phyloP scores from a whole-genome alignment of 148 eudicot genomes.

The Heliamphora exappendiculata region DNA sequence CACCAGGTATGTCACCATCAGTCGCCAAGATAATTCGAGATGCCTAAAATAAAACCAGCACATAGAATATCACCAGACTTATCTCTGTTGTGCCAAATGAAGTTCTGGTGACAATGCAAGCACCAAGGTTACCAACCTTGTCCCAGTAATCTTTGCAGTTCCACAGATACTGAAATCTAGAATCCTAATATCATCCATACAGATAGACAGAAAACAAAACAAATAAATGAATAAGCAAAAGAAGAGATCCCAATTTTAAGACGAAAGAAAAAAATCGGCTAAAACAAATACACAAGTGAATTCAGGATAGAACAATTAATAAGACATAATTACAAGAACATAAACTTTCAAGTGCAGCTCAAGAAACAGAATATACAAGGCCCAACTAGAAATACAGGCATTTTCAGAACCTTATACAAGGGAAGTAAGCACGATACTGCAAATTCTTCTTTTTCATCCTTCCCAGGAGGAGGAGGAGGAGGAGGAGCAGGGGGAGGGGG shows the following conservation, averaged over 20 bases:
- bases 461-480: no score
- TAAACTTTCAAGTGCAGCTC: neutral
- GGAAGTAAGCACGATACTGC: neutral
- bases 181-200: slow-evolving; percentile 24
- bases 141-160: slow-evolving; percentile 50
- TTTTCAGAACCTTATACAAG: neutral
- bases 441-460: neutral
- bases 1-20: slow-evolving; percentile 46
- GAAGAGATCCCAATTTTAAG: neutral
- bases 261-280: neutral
- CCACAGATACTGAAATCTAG: slow-evolving; percentile 36
- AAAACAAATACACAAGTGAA: neutral
- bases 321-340: neutral
- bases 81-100: neutral
- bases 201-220: neutral
- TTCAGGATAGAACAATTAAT: neutral
- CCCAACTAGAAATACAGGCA: neutral
- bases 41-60: slow-evolving; percentile 19
- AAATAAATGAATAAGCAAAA: neutral
- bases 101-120: neutral
- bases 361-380: neutral
- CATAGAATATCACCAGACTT: neutral
- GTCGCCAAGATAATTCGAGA: slow-evolving; percentile 48
- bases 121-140: slow-evolving; percentile 28
- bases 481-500: no score